Conservation (phyloP, 257 asterid genomes). For the Plantago major region DNA sequence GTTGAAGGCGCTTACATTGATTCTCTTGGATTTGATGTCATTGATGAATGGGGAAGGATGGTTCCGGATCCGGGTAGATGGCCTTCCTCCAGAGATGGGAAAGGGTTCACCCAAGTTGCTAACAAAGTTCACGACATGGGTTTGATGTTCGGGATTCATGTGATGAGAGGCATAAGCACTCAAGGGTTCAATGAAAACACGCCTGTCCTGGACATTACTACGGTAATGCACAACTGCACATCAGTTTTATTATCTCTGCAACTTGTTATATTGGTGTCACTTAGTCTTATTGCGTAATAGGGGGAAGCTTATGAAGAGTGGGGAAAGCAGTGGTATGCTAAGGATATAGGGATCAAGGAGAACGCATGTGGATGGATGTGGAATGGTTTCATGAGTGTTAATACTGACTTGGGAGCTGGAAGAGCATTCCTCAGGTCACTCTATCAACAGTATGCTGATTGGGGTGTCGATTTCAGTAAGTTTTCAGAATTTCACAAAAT, state of each 20-base stretch:
- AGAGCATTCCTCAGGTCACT: conserved; percentile 86
- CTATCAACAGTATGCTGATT: conserved; percentile 83
- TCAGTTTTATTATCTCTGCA: no score
- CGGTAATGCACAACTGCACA: conserved; percentile 55
- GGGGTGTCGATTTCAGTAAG: conserved; percentile 96
- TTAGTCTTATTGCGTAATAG: no score
- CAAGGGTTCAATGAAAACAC: conserved; percentile 82
- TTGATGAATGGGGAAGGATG: conserved; percentile 98
- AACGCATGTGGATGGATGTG: conserved; percentile 85
- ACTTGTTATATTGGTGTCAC: no score
- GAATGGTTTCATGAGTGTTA: conserved; percentile 92
- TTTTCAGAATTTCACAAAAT: neutral
- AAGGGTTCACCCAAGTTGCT: conserved; percentile 69
- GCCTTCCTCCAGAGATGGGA: conserved; percentile 80
- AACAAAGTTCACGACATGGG: conserved; percentile 74
- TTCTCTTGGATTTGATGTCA: conserved; percentile 83
- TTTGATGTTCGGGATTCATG: conserved; percentile 90
- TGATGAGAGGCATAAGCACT: conserved; percentile 87
- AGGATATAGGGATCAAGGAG: conserved; percentile 72
- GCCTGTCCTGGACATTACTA: conserved; percentile 59
- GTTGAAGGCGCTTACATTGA: conserved; percentile 66
- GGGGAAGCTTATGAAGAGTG: conserved; percentile 74
- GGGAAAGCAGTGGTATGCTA: conserved; percentile 64
- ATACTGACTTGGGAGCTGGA: conserved; percentile 76
- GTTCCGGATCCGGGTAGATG: conserved; percentile 83